Conservation (phyloP, 331 rosid species). For the Arachis monticola region DNA sequence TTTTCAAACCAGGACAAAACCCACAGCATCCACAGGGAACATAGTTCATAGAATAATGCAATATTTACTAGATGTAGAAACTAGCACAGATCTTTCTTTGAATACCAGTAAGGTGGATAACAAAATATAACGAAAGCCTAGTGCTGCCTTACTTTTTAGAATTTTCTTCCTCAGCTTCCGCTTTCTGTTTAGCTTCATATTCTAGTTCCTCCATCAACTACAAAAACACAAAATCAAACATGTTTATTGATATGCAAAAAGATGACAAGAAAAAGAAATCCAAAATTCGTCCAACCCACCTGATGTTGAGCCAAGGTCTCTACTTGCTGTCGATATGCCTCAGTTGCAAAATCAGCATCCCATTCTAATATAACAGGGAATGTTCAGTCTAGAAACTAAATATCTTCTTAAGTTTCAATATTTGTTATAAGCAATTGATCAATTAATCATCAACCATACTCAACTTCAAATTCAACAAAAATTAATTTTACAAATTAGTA, state of each 20-base stretch:
- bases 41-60: constrained; percentile 6
- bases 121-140: constrained; percentile 30
- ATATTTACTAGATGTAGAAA: constrained; percentile 7
- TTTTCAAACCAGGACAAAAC: constrained; percentile 22
- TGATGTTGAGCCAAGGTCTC: constrained; percentile 96
- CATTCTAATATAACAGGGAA: constrained; percentile 60
- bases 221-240: constrained; percentile 24
- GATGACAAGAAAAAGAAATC: constrained; percentile 14
- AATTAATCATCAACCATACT: constrained; percentile 22
- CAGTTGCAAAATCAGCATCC: constrained; percentile 99
- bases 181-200: constrained; percentile 81
- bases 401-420: constrained; percentile 8
- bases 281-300: constrained; percentile 52
- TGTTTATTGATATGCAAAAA: constrained; percentile 1
- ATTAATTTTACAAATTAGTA: neutral
- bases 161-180: constrained; percentile 74
- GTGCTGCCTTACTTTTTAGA: constrained; percentile 60
- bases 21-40: neutral
- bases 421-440: constrained; percentile 23
- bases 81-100: neutral
- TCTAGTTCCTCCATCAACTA: constrained; percentile 97
- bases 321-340: constrained; percentile 96
- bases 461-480: constrained; percentile 8
- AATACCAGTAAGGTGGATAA: neutral
- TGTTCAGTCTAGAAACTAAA: constrained; percentile 39